Percentiles rank a stretch among this genome's conserved stretches.
Conservation (phyloP, 441 rosid genomes). For the Aleurites moluccanus region DNA sequence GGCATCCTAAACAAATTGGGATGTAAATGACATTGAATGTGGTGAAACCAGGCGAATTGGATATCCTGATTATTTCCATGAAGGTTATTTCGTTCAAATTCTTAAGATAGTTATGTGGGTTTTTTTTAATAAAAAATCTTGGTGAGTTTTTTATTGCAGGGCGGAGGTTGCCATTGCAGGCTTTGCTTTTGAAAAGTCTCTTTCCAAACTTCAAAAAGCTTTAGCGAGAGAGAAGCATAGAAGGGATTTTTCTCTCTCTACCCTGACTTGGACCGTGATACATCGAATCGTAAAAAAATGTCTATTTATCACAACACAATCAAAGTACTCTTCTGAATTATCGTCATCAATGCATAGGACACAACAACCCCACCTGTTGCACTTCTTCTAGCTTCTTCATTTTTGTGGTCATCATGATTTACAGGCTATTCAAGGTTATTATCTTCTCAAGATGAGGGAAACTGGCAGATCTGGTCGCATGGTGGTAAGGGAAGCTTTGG, state of each 20-base stretch:
- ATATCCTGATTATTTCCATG: not conserved
- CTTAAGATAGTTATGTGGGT: no score
- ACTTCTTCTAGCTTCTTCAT: conserved; percentile 18
- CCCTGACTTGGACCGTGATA: conserved; percentile 86
- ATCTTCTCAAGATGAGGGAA: conserved; percentile 32
- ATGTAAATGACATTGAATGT: not conserved
- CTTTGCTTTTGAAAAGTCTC: conserved; percentile 60
- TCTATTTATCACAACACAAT: no score
- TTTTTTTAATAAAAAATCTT: no score
- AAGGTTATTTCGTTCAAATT: conserved; percentile 1
- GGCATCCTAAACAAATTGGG: not conserved
- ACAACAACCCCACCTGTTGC: conserved; percentile 51
- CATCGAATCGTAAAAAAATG: conserved; percentile 56
- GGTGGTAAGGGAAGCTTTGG: conserved; percentile 12
- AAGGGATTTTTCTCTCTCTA: conserved; percentile 20
- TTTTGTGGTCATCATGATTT: not conserved
- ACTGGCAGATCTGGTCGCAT: conserved; percentile 13
- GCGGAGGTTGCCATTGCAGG: no score
- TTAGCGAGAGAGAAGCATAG: conserved; percentile 38
- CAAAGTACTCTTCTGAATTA: conserved; percentile 46
- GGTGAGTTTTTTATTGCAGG: no score
- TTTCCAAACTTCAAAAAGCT: conserved; percentile 47
- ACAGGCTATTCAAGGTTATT: conserved; percentile 52
- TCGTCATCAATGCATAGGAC: conserved; percentile 78
- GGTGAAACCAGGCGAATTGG: not conserved